phyloP scores from a whole-genome alignment of 2,329 filamentous ascomycete genomes.

The Coleophoma cylindrospora region DNA sequence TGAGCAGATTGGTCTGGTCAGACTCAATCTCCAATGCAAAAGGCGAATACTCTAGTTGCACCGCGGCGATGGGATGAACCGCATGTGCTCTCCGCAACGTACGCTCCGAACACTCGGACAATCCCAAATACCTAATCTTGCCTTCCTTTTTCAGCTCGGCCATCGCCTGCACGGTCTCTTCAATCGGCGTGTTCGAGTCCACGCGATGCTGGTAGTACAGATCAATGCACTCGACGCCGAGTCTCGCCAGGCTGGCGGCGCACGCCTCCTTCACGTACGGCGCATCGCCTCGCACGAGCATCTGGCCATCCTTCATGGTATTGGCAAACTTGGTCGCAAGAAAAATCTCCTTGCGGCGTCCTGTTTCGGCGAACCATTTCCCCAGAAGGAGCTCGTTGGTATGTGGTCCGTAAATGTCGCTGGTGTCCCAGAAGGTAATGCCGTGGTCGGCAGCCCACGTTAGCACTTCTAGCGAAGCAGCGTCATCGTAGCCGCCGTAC shows the following conservation, averaged over 20 bases:
- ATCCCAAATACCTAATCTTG: constrained; percentile 6
- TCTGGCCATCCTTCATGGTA: background rate
- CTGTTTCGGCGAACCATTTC: constrained; percentile 7
- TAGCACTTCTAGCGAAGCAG: constrained; percentile 3
- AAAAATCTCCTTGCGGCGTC: constrained; percentile 9
- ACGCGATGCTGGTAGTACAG: constrained; percentile 34
- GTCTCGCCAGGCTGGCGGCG: constrained; percentile 29
- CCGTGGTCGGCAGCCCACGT: constrained; percentile 5
- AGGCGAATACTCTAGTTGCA: constrained; percentile 48
- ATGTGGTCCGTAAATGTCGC: constrained; percentile 4
- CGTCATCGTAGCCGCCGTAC: constrained; percentile 17
- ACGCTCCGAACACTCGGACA: constrained; percentile 2
- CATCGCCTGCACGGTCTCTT: constrained; percentile 33
- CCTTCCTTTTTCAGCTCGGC: constrained; percentile 24
- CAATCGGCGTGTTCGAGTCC: constrained; percentile 30
- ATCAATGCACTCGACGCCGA: constrained; percentile 31
- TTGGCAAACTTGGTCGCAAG: constrained; percentile 12
- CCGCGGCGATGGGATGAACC: constrained; percentile 40
- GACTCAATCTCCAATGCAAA: constrained; percentile 45
- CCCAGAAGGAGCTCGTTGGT: constrained; percentile 7
- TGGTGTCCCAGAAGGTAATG: constrained; percentile 7
- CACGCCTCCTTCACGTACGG: constrained; percentile 34
- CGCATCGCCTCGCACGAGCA: constrained; percentile 10
- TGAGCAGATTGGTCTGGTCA: constrained; percentile 27
- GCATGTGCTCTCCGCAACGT: constrained; percentile 22